A percentile compares a stretch with the other conserved stretches of the same genome.
phyloP scores from a whole-genome alignment of 345 rosid genomes.

The Sonneratia alba region DNA sequence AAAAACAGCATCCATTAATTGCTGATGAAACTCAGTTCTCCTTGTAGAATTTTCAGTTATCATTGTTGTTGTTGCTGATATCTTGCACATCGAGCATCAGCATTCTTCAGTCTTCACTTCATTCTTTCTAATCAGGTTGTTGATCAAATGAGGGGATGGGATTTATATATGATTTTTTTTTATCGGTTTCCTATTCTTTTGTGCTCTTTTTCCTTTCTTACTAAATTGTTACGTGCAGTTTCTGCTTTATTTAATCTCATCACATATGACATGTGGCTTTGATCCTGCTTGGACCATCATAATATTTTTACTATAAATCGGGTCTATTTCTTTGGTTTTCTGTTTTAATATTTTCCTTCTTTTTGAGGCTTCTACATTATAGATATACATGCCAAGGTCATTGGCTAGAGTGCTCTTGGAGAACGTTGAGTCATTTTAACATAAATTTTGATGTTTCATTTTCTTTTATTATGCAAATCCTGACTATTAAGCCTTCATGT shows the following conservation, averaged over 20 bases:
- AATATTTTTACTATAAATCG: background rate
- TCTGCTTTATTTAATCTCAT: too few species aligned
- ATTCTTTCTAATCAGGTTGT: background rate
- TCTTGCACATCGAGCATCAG: background rate
- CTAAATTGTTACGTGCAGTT: background rate
- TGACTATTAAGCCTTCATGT: background rate
- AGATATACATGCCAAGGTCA: background rate
- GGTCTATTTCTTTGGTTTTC: background rate
- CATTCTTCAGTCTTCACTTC: background rate
- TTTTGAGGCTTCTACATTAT: background rate
- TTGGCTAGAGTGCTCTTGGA: background rate
- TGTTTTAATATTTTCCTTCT: background rate
- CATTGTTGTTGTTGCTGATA: background rate
- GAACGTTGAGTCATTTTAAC: background rate
- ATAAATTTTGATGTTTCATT: background rate
- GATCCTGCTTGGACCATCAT: background rate
- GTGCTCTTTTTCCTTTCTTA: background rate
- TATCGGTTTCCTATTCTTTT: background rate
- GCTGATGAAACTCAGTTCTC: background rate
- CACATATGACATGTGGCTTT: too few species aligned
- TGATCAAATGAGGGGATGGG: background rate
- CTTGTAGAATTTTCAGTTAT: background rate
- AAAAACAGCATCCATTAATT: background rate
- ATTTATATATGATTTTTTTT: background rate
- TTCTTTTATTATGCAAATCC: background rate